These are phyloP conservation scores for Ceratobasidium papillatum DNA, from an alignment of 1,284 basidiomycete genomes.

Conservation along the genomic window DNA sequence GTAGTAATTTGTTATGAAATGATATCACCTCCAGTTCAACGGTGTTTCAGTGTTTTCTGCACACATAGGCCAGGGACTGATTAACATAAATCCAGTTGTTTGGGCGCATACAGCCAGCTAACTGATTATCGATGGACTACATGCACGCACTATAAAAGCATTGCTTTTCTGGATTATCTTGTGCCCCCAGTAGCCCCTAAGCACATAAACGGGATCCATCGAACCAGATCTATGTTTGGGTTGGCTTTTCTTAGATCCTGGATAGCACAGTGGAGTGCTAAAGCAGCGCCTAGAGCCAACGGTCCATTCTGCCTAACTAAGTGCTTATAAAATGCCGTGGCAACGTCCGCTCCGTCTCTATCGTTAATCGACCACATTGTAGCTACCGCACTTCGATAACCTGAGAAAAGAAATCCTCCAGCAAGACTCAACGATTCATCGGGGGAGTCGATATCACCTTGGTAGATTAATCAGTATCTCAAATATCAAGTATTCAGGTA, in stretches of 20 bases:
- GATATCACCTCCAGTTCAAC: too few species aligned
- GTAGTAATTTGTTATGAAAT: too few species aligned
- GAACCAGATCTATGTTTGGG: not conserved
- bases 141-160: not conserved
- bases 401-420: constrained; percentile 17
- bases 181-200: not conserved
- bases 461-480: not conserved
- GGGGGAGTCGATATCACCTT: constrained; percentile 10
- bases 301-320: not conserved
- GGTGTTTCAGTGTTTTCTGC: too few species aligned
- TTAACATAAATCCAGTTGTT: too few species aligned
- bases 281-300: not conserved
- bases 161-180: not conserved
- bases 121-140: not conserved
- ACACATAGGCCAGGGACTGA: too few species aligned
- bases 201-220: constrained; percentile 34
- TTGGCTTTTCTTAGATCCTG: constrained; percentile 8
- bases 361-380: constrained; percentile 36
- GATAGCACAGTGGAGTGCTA: constrained; percentile 14
- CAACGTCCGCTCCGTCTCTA: constrained; percentile 13
- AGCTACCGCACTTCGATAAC: constrained; percentile 17
- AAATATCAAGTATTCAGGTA: not conserved
- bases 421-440: constrained; percentile 31
- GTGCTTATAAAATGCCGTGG: constrained; percentile 10
- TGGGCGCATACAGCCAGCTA: too few species aligned